Base-by-base conservation (phyloP, 2,329 filamentous ascomycete species). In the Sordariomycetes sp. region DNA sequence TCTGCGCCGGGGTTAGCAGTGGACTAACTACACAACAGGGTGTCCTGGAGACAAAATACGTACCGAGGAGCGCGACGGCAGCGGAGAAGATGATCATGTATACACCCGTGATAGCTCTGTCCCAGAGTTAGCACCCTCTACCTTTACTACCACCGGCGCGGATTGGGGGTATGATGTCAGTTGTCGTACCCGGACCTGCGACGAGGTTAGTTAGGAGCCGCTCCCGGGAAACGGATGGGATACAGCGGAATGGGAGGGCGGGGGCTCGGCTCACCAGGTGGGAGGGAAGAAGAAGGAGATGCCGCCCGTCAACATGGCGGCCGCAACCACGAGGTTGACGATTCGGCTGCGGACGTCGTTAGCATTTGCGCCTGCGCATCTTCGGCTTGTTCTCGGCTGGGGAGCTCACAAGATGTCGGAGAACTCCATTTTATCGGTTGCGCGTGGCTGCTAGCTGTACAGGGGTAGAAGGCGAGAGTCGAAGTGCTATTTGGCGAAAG, bases 71-170 rank as follows among this genome's bases (percentile, higher is more conserved):
- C 52, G 78, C 86, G 62, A 89, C 85, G 63, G 81, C 84, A 60
- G 90, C 78, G 70, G 94, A 94, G 68, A 99, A 99, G 62, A 96
- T 72, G 62, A 96, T 89, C 65, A 96, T 83, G 71, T 97, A 99
- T 64, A 82, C 75, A 58, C 90, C 91, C 61, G 96, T 76, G 63
- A 99, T 59, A n/a, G 58, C 39, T 53, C 60, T 61, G 15, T n/a
- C 10, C 3, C 22, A 20, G n/a, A 6, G 24, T 53, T 52, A 58
- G 39, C 52, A 34, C 10, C 24, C 28, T 36, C 45, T 7, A 24
- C 8, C 2, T 48, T 48, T 20, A 32, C 28, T 8, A 32, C 4
- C 28, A 3, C 3, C 28, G 28, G 28, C 28, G 28, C 28, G 8
- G 8, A 20, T 50, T 50, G 45, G 24, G 17, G 52, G 24, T 6